Percentiles rank a stretch among this genome's conserved stretches.
These are phyloP conservation scores for Phallus indusiatus DNA, from an alignment of 768 basidiomycete genomes.

Conservation along the genomic window DNA sequence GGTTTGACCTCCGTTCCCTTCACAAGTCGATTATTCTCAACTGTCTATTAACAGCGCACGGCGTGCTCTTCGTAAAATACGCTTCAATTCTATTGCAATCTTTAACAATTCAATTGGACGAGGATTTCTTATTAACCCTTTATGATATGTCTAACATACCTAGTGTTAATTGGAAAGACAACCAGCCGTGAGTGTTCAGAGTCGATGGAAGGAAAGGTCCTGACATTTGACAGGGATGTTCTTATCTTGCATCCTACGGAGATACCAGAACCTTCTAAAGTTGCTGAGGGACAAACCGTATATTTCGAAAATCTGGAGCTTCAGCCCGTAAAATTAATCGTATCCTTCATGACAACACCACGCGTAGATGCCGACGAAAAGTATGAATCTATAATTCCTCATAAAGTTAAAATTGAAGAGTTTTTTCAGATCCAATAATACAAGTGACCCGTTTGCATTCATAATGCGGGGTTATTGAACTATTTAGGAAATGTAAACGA, in stretches of 20 bases:
- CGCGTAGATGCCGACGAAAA: constrained; percentile 88
- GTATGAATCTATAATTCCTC: constrained; percentile 35
- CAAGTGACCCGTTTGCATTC: constrained; percentile 84
- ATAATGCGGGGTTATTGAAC: constrained; percentile 95
- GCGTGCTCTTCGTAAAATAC: constrained; percentile 96
- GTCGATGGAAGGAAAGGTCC: neutral
- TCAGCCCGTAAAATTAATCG: constrained; percentile 83
- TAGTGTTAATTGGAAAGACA: constrained; percentile 83
- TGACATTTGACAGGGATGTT: constrained; percentile 32
- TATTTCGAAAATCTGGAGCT: constrained; percentile 96
- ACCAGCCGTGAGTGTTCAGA: constrained; percentile 24
- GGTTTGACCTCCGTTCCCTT: constrained; percentile 36
- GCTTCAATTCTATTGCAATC: constrained; percentile 91
- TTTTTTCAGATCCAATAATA: constrained; percentile 20
- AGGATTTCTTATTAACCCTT: constrained; percentile 88
- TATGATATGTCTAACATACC: constrained; percentile 88
- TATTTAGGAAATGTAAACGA: constrained; percentile 95
- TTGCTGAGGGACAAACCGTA: constrained; percentile 63
- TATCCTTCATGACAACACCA: constrained; percentile 98
- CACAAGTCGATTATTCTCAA: neutral
- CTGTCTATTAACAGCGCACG: constrained; percentile 58
- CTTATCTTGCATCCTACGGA: constrained; percentile 62
- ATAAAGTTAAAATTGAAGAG: neutral
- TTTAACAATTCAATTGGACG: constrained; percentile 92
- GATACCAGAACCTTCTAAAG: constrained; percentile 61